Evolutionary conservation across 306 rosid genomes (phyloP).

Genomic region (Leucaena leucocephala): DNA sequence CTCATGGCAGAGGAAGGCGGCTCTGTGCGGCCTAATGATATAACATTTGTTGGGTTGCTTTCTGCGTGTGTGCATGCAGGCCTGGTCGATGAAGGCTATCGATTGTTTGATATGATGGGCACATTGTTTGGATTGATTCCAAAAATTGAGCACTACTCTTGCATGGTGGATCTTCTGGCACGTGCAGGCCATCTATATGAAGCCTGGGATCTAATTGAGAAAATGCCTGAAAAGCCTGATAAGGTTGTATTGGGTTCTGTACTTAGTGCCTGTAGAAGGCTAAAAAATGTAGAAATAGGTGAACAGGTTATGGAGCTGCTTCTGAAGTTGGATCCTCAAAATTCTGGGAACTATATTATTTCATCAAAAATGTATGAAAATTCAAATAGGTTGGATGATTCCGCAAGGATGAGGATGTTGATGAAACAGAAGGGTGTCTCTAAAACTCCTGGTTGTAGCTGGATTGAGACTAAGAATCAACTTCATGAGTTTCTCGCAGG

Average conservation of each 20-base stretch:
- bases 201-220: conserved; percentile 80
- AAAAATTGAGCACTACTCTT: conserved; percentile 91
- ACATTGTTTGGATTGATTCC: conserved; percentile 71
- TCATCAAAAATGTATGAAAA: conserved; percentile 78
- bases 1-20: conserved; percentile 67
- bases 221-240: conserved; percentile 92
- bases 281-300: conserved; percentile 65
- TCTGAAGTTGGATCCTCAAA: conserved; percentile 84
- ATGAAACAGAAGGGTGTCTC: conserved; percentile 82
- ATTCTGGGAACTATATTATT: conserved; percentile 85
- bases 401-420: conserved; percentile 86
- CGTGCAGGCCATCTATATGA: conserved; percentile 80
- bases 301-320: conserved; percentile 68
- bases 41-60: conserved; percentile 86
- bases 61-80: conserved; percentile 96
- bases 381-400: conserved; percentile 75
- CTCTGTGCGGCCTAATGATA: conserved; percentile 67
- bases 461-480: conserved; percentile 75
- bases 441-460: conserved; percentile 96
- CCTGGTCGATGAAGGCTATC: conserved; percentile 68
- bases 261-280: conserved; percentile 81
- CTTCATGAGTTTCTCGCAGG: conserved; percentile 85
- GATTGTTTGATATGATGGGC: conserved; percentile 72
- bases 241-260: conserved; percentile 80
- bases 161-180: conserved; percentile 90